phyloP scores from a whole-genome alignment of 140 eudicot species.

The Bidens hawaiensis region DNA sequence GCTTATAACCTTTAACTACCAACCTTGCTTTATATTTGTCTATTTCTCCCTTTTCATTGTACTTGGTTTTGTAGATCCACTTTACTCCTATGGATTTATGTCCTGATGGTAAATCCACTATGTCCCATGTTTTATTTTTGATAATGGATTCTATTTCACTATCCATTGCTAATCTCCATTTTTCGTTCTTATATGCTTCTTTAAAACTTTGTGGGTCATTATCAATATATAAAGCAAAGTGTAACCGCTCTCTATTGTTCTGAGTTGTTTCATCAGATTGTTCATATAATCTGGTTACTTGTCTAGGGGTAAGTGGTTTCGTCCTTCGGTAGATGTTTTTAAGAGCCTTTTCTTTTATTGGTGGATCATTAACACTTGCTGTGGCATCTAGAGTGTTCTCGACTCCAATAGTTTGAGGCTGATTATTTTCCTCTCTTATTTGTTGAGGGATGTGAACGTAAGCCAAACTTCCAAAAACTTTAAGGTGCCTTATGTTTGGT shows the following conservation, averaged over 20 bases:
- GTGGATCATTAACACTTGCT: too few species aligned
- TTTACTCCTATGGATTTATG: background rate
- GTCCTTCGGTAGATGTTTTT: too few species aligned
- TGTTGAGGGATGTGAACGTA: too few species aligned
- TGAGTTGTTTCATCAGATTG: background rate
- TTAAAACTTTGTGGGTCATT: background rate
- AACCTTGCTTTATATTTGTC: background rate
- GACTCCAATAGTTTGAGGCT: too few species aligned
- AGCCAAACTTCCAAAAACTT: too few species aligned
- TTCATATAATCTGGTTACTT: too few species aligned
- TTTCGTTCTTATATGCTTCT: background rate
- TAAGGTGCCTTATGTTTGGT: too few species aligned
- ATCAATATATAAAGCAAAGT: background rate
- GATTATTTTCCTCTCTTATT: too few species aligned
- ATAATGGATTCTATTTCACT: background rate
- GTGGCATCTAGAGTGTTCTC: too few species aligned
- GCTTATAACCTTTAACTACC: too few species aligned
- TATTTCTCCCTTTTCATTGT: background rate
- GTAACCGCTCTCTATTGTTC: background rate
- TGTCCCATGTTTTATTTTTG: background rate
- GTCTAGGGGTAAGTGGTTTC: too few species aligned
- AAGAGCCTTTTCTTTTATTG: too few species aligned
- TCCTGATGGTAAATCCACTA: background rate
- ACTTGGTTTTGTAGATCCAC: background rate
- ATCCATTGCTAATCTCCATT: background rate